Evolutionary conservation across 2,329 filamentous ascomycete species (phyloP), one percentile per base, ranked within the genome.

Genomic region (Sordariomycetes sp.): DNA sequence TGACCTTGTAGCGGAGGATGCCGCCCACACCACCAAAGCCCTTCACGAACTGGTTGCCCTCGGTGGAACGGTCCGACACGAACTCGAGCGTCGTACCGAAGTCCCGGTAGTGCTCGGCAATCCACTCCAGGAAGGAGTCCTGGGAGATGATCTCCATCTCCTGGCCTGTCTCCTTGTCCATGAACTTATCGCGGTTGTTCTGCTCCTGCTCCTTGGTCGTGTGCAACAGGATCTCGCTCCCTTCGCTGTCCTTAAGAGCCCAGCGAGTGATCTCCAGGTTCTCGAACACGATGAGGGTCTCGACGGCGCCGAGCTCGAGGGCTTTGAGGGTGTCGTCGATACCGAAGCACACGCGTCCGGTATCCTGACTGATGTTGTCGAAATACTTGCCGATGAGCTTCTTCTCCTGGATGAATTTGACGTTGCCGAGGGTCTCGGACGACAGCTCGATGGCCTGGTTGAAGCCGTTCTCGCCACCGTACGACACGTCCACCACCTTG

Each of bases 371-470:
- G 69, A 99, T 97, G 76, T 99, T 93, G 72, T 99, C 92, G 68
- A 99, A 99, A 80, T 99, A 99, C 71, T 89, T 91, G 72, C 93
- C 93, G 69, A 99, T 99, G 62, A 99, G 85, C 79, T 97, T 99
- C 88, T 99, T 99, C 82, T 99, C 94, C 76, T 99, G 94, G 72
- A 99, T 97, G 74, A 99, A 99, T 78, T 99, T 99, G 82, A 99
- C 94, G 71, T 97, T 99, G 75, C 92, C 89, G 54, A 99, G 83
- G 8, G 94, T 99, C 79, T 99, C 95, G 8, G 91, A 84, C 28
- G 94, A 88, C 67, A 99, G 76, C 71, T 99, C 94, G 63, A 99
- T 99, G 61, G 94, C 94, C 78, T 99, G 95, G 79, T 99, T 99
- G 83, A 99, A 99, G 53, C 94, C 94, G 79, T 97, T 97, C 78